phyloP scores from a whole-genome alignment of 768 basidiomycete species.

The Calocybe indica region DNA sequence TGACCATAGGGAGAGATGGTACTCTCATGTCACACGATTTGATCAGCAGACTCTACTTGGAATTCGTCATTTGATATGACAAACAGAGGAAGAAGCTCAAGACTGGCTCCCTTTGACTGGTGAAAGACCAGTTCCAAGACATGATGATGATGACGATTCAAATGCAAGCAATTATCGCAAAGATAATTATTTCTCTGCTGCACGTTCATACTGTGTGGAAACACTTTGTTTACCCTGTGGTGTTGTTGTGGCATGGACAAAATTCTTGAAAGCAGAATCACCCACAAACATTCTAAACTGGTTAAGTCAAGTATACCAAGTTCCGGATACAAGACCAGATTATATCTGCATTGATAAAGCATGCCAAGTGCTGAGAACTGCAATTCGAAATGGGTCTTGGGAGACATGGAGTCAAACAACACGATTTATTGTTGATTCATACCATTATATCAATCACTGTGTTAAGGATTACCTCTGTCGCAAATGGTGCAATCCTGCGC shows the following conservation, averaged over 20 bases:
- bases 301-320: slow-evolving; percentile 7
- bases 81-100: too few species aligned
- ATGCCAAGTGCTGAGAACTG: too few species aligned
- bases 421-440: slow-evolving; percentile 18
- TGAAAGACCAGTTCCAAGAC: background rate
- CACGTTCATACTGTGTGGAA: background rate
- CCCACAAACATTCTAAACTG: slow-evolving; percentile 1
- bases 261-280: slow-evolving; percentile 7
- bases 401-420: slow-evolving; percentile 9
- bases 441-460: slow-evolving; percentile 13
- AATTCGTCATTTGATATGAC: too few species aligned
- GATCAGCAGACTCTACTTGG: too few species aligned
- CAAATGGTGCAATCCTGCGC: too few species aligned
- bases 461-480: slow-evolving; percentile 2
- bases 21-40: too few species aligned
- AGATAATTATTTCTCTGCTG: background rate
- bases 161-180: background rate
- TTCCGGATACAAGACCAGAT: too few species aligned
- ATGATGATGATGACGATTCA: background rate
- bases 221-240: slow-evolving; percentile 6
- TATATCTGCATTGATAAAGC: too few species aligned
- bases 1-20: too few species aligned
- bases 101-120: background rate
- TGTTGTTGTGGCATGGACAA: slow-evolving; percentile 9
- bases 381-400: slow-evolving; percentile 2